These are phyloP conservation scores for Zygosaccharomyces lentus DNA, from an alignment of 805 yeast species.

Conservation along the genomic window DNA sequence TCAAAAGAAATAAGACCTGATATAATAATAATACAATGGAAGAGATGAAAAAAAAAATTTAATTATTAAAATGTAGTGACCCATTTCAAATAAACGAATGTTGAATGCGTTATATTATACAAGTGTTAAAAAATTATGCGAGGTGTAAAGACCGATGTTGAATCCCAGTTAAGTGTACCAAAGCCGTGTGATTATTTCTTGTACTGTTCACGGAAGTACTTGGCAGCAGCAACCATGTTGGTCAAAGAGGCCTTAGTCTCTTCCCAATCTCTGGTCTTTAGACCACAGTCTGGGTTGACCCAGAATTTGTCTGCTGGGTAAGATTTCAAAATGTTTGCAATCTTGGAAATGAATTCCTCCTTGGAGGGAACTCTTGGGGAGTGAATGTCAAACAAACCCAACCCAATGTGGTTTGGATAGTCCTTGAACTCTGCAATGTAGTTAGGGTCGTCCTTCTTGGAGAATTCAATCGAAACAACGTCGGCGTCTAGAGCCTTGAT, in stretches of 20 bases:
- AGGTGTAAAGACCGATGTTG: conserved; percentile 30
- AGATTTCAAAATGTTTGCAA: conserved; percentile 89
- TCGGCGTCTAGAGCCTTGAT: conserved; percentile 99
- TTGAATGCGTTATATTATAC: conserved; percentile 36
- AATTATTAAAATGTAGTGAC: background rate
- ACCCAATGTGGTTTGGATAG: conserved; percentile 99
- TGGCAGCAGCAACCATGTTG: conserved; percentile 99
- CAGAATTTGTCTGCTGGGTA: conserved; percentile 98
- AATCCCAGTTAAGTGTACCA: conserved; percentile 22
- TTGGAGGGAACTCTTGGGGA: conserved; percentile 99
- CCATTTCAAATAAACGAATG: conserved; percentile 26
- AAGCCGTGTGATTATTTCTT: conserved; percentile 20
- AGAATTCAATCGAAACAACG: conserved; percentile 98
- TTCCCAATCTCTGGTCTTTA: conserved; percentile 99
- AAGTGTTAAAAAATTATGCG: conserved; percentile 10
- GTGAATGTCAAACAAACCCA: conserved; percentile 98
- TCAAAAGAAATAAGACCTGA: background rate
- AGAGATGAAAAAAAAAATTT: no score
- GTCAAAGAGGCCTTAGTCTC: conserved; percentile 93
- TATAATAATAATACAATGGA: no score
- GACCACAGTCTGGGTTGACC: conserved; percentile 99
- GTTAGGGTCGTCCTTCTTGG: conserved; percentile 98
- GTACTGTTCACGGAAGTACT: conserved; percentile 75
- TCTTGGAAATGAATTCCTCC: conserved; percentile 92
- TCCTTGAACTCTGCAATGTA: conserved; percentile 96